phyloP scores from a whole-genome alignment of 225 moss, liverwort and hornwort species.

The Lunularia cruciata region DNA sequence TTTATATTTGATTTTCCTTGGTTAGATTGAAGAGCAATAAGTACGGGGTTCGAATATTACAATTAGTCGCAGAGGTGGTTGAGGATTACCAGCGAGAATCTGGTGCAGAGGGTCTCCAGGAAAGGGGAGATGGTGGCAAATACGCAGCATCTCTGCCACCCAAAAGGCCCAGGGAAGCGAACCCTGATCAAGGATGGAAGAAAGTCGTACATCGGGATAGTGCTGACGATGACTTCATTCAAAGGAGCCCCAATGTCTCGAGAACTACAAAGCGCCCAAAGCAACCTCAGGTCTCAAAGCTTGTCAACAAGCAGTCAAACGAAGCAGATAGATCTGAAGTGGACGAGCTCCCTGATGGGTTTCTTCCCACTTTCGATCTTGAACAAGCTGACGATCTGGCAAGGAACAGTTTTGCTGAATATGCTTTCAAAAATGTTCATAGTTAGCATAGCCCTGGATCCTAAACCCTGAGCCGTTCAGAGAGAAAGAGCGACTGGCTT shows the following conservation, averaged over 20 bases:
- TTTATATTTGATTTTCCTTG: background rate
- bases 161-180: conserved; percentile 66
- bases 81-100: conserved; percentile 49
- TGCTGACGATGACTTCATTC: conserved; percentile 49
- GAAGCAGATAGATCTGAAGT: background rate
- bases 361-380: conserved; percentile 11
- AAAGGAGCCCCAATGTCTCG: conserved; percentile 28
- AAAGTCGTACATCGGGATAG: conserved; percentile 30
- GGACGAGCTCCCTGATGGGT: conserved; percentile 3
- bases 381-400: background rate
- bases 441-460: conserved; percentile 11
- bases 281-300: conserved; percentile 28
- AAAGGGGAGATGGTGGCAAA: conserved; percentile 28
- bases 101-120: conserved; percentile 25
- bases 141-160: conserved; percentile 35
- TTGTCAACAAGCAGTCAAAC: conserved; percentile 4
- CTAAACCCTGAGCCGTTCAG: no score
- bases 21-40: conserved; percentile 78
- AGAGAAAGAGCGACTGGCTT: background rate
- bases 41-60: conserved; percentile 82
- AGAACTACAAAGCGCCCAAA: conserved; percentile 66
- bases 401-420: conserved; percentile 18
- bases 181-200: conserved; percentile 54
- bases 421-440: conserved; percentile 20
- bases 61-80: conserved; percentile 69